Percentiles rank a stretch among this genome's conserved stretches.
These are phyloP conservation scores for Pythium inflatum DNA, from an alignment of 352 stramenopile genomes.

Conservation along the genomic window DNA sequence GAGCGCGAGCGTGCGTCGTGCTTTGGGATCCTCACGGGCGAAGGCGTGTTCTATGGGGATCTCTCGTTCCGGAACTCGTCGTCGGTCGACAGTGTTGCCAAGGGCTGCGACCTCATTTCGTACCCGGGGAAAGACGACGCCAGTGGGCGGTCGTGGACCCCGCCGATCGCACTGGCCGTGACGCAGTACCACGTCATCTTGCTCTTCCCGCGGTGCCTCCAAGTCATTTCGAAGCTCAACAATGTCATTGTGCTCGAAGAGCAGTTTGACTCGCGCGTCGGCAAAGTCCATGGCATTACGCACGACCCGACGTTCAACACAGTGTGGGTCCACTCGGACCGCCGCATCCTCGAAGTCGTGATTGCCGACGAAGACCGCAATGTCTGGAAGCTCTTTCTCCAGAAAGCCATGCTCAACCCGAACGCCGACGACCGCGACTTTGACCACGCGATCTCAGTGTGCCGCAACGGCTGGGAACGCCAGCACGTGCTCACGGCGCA, in stretches of 20 bases:
- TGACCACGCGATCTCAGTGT: conserved; percentile 86
- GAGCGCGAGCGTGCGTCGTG: conserved; percentile 81
- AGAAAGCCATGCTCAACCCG: conserved; percentile 77
- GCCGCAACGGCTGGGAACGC: conserved; percentile 77
- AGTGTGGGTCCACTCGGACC: conserved; percentile 83
- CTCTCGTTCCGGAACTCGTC: conserved; percentile 73
- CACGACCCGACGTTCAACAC: conserved; percentile 83
- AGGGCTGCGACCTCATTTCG: conserved; percentile 66
- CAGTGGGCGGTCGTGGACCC: conserved; percentile 37
- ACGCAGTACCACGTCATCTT: conserved; percentile 94
- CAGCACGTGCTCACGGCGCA: conserved; percentile 89
- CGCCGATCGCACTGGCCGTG: conserved; percentile 85
- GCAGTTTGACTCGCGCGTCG: conserved; percentile 75
- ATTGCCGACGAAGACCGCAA: conserved; percentile 90
- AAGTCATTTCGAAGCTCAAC: conserved; percentile 89
- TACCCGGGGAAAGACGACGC: conserved; percentile 73
- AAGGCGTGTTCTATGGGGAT: conserved; percentile 91
- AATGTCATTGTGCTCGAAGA: conserved; percentile 87
- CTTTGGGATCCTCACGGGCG: conserved; percentile 91
- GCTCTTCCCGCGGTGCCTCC: conserved; percentile 78
- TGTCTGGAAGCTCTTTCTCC: conserved; percentile 92
- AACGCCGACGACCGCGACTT: conserved; percentile 82
- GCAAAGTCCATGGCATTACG: conserved; percentile 63
- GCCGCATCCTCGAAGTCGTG: conserved; percentile 77
- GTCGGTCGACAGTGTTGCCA: conserved; percentile 85